A percentile compares a stretch with the other conserved stretches of the same genome.
These are phyloP conservation scores for Ophiostoma sp. DNA, from an alignment of 2,329 filamentous ascomycete species.

Conservation along the genomic window DNA sequence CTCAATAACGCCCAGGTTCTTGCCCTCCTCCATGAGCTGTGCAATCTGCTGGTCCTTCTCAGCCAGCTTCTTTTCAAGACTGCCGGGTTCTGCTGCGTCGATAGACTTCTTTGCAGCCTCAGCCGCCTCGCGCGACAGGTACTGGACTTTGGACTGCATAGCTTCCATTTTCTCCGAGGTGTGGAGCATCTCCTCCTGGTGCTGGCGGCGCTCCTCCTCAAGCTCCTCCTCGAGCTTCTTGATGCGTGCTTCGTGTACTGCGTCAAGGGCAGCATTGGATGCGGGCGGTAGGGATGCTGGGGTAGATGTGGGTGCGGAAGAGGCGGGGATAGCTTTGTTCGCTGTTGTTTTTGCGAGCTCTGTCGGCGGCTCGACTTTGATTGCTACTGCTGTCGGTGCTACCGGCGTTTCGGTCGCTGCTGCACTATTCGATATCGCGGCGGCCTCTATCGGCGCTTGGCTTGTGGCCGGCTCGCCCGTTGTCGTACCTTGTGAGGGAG, in stretches of 20 bases:
- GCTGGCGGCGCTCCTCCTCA: conserved; percentile 44
- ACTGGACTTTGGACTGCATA: conserved; percentile 83
- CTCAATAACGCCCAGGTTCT: conserved; percentile 78
- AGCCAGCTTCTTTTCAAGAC: conserved; percentile 69
- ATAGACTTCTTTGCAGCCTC: conserved; percentile 67
- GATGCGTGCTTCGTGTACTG: conserved; percentile 39
- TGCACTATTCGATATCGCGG: not conserved
- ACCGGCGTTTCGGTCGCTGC: not conserved
- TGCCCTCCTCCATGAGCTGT: conserved; percentile 83
- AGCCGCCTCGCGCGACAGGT: conserved; percentile 72
- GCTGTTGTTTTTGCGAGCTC: not conserved
- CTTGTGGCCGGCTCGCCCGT: not conserved
- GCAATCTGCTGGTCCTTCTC: conserved; percentile 91
- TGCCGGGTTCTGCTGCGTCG: conserved; percentile 56
- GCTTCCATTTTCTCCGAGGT: conserved; percentile 90
- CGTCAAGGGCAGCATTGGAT: conserved; percentile 24
- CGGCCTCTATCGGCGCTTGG: not conserved
- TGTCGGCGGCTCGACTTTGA: not conserved
- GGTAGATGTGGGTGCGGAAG: not conserved
- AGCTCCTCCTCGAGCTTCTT: conserved; percentile 36
- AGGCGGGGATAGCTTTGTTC: not conserved
- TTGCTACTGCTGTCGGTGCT: not conserved
- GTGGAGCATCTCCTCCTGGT: conserved; percentile 75
- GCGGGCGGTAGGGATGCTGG: not conserved
- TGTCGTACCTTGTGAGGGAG: not conserved